phyloP scores from a whole-genome alignment of 75 land plant species.

The Cunninghamia lanceolata region DNA sequence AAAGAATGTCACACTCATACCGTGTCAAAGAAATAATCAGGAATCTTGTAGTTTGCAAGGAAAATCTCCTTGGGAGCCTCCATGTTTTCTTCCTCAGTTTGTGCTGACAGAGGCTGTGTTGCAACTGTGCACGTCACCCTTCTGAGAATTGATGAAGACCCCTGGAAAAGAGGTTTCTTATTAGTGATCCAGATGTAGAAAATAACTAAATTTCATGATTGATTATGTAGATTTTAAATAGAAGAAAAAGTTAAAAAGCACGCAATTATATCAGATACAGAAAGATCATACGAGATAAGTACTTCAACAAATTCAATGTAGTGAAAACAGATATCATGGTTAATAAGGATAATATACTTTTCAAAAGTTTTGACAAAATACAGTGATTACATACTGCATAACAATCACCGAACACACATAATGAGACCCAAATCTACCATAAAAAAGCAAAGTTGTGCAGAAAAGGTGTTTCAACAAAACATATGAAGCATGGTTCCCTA shows the following conservation, averaged over 20 bases:
- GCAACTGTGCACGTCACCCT: slow-evolving; percentile 59
- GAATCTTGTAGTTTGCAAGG: slow-evolving; percentile 79
- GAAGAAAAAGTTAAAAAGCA: not conserved
- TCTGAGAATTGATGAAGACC: slow-evolving; percentile 15
- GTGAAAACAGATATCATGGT: not conserved
- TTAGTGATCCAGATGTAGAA: not conserved
- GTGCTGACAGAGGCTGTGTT: slow-evolving; percentile 42
- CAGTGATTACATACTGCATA: too few species aligned
- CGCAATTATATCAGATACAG: not conserved
- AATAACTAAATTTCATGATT: not conserved
- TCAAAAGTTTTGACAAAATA: not conserved
- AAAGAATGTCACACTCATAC: slow-evolving; percentile 35
- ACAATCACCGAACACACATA: too few species aligned
- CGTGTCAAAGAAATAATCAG: slow-evolving; percentile 81
- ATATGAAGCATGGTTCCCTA: not conserved
- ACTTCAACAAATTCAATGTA: not conserved
- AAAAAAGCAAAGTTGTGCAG: not conserved
- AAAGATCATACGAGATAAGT: not conserved
- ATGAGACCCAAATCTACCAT: not conserved
- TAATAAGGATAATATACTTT: not conserved
- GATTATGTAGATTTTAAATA: not conserved
- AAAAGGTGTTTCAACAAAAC: not conserved
- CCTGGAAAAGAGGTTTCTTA: slow-evolving; percentile 22
- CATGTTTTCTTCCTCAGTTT: slow-evolving; percentile 59
- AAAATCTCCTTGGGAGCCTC: slow-evolving; percentile 84